Percentiles rank a stretch among this genome's conserved stretches.
Conservation (phyloP, 2,329 filamentous ascomycete species). For the Ophiosphaerella narmari region DNA sequence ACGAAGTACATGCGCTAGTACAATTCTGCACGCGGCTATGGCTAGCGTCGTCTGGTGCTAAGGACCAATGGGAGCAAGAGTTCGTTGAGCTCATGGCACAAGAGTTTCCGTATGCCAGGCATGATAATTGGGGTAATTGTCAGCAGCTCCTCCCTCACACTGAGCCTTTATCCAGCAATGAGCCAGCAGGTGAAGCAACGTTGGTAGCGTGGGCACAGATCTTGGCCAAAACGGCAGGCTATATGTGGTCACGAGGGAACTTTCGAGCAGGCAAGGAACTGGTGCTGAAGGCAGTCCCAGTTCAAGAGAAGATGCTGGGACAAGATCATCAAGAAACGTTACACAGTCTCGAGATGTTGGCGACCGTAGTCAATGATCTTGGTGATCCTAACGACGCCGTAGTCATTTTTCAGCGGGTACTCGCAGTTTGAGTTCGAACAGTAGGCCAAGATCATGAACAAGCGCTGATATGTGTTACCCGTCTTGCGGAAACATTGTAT, state of each 20-base stretch:
- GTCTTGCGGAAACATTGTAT: neutral
- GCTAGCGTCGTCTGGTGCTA: constrained; percentile 9
- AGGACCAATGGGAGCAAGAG: constrained; percentile 10
- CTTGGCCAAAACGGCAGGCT: constrained; percentile 12
- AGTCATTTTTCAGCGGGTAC: neutral
- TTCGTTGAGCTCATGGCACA: constrained; percentile 15
- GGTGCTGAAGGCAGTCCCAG: constrained; percentile 2
- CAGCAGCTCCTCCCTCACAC: constrained; percentile 18
- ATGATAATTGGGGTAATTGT: constrained; percentile 18
- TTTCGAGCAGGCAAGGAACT: constrained; percentile 8
- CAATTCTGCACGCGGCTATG: constrained; percentile 21
- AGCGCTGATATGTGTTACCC: neutral
- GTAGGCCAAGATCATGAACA: neutral
- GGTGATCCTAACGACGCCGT: neutral
- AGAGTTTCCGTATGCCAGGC: constrained; percentile 12
- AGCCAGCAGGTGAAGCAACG: constrained; percentile 5
- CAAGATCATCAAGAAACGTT: neutral
- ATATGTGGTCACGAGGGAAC: constrained; percentile 10
- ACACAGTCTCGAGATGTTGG: neutral
- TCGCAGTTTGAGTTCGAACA: neutral
- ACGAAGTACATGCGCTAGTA: constrained; percentile 21
- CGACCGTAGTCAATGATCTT: neutral
- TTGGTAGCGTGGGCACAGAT: constrained; percentile 13
- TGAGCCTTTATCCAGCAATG: constrained; percentile 8
- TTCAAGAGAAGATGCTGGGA: constrained; percentile 1